These are phyloP conservation scores for Grammothele lineata DNA, from an alignment of 768 basidiomycete species.

Conservation along the genomic window DNA sequence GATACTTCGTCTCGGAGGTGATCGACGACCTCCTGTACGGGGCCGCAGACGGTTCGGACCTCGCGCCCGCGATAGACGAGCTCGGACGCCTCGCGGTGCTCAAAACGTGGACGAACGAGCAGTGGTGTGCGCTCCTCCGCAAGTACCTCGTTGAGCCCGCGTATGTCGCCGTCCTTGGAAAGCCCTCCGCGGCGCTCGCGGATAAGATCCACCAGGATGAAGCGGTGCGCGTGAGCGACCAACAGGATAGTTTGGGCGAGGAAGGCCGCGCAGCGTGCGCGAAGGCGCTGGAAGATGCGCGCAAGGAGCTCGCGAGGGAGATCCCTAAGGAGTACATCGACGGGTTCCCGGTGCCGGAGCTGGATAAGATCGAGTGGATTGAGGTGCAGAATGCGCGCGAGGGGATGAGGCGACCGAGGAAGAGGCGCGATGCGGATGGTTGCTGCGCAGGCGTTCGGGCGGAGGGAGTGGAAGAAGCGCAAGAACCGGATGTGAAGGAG, in stretches of 20 bases:
- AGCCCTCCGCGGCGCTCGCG: conserved; percentile 79
- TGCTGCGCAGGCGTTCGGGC: no score
- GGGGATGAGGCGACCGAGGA: conserved; percentile 40
- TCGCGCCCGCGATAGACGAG: conserved; percentile 69
- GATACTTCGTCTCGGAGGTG: conserved; percentile 66
- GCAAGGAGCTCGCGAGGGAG: conserved; percentile 77
- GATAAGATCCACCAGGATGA: conserved; percentile 77
- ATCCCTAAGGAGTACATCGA: conserved; percentile 80
- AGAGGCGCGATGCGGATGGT: no score
- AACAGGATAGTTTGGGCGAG: conserved; percentile 65
- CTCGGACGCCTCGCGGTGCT: conserved; percentile 65
- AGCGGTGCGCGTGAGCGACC: conserved; percentile 67
- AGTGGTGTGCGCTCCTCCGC: conserved; percentile 76
- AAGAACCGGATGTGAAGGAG: no score
- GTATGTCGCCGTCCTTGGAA: conserved; percentile 38
- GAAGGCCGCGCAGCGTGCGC: conserved; percentile 72
- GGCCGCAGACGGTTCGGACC: conserved; percentile 71
- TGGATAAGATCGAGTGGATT: conserved; percentile 89
- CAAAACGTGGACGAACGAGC: conserved; percentile 60
- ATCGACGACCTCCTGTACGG: conserved; percentile 88
- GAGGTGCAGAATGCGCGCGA: conserved; percentile 65
- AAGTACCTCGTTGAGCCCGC: conserved; percentile 32
- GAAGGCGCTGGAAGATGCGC: conserved; percentile 69
- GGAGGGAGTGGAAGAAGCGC: no score
- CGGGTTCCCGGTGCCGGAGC: conserved; percentile 82